Evolutionary conservation across 2,329 filamentous ascomycete genomes (phyloP).

Genomic region (Dothistroma pini): DNA sequence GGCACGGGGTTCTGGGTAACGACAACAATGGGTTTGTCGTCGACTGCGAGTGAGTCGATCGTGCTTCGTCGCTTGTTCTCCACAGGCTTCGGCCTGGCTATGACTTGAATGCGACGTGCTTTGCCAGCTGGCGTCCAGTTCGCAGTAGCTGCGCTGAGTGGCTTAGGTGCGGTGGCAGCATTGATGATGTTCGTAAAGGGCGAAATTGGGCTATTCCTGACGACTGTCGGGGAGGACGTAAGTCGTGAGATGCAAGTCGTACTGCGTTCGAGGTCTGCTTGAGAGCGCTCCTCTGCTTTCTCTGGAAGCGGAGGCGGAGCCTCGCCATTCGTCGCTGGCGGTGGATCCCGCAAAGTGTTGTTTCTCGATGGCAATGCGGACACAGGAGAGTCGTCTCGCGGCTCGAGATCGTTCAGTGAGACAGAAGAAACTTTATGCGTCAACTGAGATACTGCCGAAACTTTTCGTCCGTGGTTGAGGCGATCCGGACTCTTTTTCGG

Average conservation of each 20-base stretch:
- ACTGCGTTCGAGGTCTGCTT: neutral
- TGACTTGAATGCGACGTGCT: neutral
- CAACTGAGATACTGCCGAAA: conserved; percentile 9
- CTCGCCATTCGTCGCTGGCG: neutral
- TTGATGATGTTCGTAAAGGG: conserved; percentile 11
- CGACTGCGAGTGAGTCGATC: neutral
- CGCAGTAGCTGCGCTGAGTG: conserved; percentile 1
- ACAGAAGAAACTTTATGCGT: conserved; percentile 15
- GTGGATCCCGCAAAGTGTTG: neutral
- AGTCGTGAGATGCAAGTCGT: neutral
- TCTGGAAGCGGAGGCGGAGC: neutral
- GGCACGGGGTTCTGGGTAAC: neutral
- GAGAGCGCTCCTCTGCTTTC: neutral
- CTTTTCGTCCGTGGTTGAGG: conserved; percentile 10
- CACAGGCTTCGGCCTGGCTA: neutral
- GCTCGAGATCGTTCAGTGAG: conserved; percentile 13
- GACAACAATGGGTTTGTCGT: neutral
- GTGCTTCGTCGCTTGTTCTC: neutral
- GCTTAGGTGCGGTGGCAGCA: conserved; percentile 1
- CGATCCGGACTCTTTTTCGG: conserved; percentile 23
- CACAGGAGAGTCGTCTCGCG: conserved; percentile 16
- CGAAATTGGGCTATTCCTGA: conserved; percentile 2
- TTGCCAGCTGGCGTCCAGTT: conserved; percentile 3
- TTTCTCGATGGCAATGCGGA: conserved; percentile 11
- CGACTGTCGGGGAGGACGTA: neutral